Base-by-base conservation (phyloP, 2,329 filamentous ascomycete species). In the Phaeosphaeriaceae sp. region DNA sequence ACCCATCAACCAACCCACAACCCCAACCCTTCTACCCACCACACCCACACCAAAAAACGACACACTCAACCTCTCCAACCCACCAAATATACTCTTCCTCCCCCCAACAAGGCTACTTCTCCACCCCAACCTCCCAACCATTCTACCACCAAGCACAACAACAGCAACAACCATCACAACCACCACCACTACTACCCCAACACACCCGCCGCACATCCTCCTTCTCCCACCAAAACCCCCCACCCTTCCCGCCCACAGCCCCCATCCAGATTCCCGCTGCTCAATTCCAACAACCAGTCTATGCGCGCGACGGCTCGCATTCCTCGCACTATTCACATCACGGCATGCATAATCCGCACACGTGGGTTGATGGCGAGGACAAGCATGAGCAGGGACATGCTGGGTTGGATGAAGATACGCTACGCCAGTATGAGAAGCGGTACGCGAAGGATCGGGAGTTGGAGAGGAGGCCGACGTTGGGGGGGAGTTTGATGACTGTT, bases 401-500 rank as follows among this genome's bases (percentile, higher is more conserved):
- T 4, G 57, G 52, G 26, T 40, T 58, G 45, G 60, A 61, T 32
- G 41, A 50, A 15, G 42, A 57, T 7, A 62, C 54, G 33, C 46
- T 58, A 13, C 33, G 36, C 6, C 48, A 46, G 42, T 64, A 63
- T 12, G 42, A 63, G 20, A 45, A 20, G 21, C 43, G 51, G 23
- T 64, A 60, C 34, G 50, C 55, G 5, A 52, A 42, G 46, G 52
- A 61, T 20, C 48, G 48, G 42, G 52, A 55, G 28, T 15, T 63
- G 15, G 63, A 68, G 50, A 50, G 52, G 4, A 42, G 67, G 42
- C 67, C 67, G 4, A 68, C 67, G 34, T 40, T 69, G 8, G 67
- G 67, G 1, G 66, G 54, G 2, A 67, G 64, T 44, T 23, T 68
- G 46, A 49, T 61, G 40, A 60, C 48, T 33, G 15, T 60, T n/a